A percentile compares a stretch with the other conserved stretches of the same genome.
phyloP scores from a whole-genome alignment of 2,329 filamentous ascomycete species.

The Eurotiales sp. region DNA sequence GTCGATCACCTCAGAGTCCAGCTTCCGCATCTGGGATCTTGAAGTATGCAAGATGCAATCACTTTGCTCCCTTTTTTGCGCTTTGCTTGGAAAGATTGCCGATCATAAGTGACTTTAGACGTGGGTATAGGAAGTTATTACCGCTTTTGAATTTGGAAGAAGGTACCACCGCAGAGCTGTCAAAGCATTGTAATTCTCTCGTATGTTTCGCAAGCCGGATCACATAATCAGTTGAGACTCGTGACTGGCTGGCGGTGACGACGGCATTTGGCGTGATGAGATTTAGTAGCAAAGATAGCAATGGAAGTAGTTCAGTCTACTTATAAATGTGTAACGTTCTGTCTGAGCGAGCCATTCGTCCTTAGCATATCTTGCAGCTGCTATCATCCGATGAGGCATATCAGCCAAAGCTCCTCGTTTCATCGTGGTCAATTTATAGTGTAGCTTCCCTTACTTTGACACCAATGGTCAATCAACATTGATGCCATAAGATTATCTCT shows the following conservation, averaged over 20 bases:
- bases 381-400: slow-evolving; percentile 1
- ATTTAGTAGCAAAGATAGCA: background rate
- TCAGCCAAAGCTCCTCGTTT: slow-evolving; percentile 6
- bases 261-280: background rate
- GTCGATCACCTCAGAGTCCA: background rate
- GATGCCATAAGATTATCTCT: slow-evolving; percentile 1
- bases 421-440: slow-evolving; percentile 2
- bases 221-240: too few species aligned
- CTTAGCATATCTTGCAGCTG: slow-evolving; percentile 5
- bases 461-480: slow-evolving; percentile 5
- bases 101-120: background rate
- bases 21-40: background rate
- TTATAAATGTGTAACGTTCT: slow-evolving; percentile 3
- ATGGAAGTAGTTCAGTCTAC: background rate
- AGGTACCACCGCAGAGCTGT: background rate
- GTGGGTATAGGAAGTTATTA: background rate
- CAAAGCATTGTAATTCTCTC: background rate
- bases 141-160: slow-evolving; percentile 1
- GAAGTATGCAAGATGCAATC: background rate
- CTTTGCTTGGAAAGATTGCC: background rate
- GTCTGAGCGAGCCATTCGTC: slow-evolving; percentile 1
- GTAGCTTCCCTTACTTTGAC: slow-evolving; percentile 5
- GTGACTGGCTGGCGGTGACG: background rate
- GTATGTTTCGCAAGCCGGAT: background rate
- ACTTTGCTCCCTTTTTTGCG: background rate